A percentile compares a stretch with the other conserved stretches of the same genome.
These are phyloP conservation scores for Cryphonectria japonica DNA, from an alignment of 2,329 filamentous ascomycete species.

Conservation along the genomic window DNA sequence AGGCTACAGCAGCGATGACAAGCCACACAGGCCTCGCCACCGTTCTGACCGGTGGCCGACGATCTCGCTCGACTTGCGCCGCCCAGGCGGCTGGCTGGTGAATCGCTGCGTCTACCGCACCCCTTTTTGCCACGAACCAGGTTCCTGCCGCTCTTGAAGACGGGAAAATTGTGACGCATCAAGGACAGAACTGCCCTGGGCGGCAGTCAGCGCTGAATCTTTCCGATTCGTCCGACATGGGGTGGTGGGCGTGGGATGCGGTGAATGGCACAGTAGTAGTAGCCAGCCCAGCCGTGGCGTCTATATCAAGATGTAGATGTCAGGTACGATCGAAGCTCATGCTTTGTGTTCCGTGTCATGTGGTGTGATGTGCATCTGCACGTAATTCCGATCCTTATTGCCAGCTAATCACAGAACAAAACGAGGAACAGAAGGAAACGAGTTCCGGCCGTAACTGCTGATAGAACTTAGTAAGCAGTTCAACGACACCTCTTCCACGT, in stretches of 20 bases:
- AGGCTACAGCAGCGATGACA: not conserved
- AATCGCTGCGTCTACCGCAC: not conserved
- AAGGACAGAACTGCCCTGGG: not conserved
- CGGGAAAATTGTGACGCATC: not conserved
- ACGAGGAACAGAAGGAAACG: not conserved
- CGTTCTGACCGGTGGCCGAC: not conserved
- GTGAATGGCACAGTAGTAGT: not conserved
- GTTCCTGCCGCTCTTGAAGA: not conserved
- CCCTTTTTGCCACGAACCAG: not conserved
- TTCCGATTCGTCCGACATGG: conserved; percentile 1
- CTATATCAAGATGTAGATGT: not conserved
- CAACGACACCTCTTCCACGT: not conserved
- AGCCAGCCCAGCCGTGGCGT: not conserved
- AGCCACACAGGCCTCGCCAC: conserved; percentile 1
- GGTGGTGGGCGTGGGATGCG: not conserved
- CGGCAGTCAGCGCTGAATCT: not conserved
- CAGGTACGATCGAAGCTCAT: conserved; percentile 1
- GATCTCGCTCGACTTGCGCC: not conserved
- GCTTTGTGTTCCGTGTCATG: not conserved
- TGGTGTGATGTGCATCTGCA: not conserved
- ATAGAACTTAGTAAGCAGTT: conserved; percentile 7
- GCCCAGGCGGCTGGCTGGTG: not conserved
- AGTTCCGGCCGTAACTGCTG: not conserved
- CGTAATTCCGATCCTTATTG: not conserved
- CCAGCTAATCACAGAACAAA: not conserved